A percentile compares a stretch with the other conserved stretches of the same genome.
phyloP scores from a whole-genome alignment of 176 grass and related monocot genomes.

The Oryza meyeriana region DNA sequence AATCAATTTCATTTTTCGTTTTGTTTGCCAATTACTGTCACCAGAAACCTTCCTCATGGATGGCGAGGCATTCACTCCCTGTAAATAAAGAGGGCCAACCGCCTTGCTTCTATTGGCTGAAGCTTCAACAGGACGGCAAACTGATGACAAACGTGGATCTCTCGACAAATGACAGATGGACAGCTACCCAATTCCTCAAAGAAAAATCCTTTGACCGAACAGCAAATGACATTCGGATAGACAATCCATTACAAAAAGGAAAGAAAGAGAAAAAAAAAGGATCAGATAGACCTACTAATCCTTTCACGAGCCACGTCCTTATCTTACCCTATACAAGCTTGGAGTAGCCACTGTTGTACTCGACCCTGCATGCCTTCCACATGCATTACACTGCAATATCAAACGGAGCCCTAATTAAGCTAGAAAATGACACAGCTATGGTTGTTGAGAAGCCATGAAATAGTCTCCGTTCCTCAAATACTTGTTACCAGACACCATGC shows the following conservation, averaged over 20 bases:
- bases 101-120: slow-evolving; percentile 9
- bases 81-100: slow-evolving; percentile 28
- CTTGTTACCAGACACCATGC: too few relatives aligned
- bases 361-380: not conserved
- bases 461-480: too few relatives aligned
- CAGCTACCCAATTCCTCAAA: not conserved
- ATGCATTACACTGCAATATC: not conserved
- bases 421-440: not conserved
- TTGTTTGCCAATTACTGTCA: slow-evolving; percentile 7
- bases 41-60: not conserved
- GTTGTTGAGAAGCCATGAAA: not conserved
- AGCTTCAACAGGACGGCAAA: not conserved
- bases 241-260: too few relatives aligned
- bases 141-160: not conserved
- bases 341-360: not conserved
- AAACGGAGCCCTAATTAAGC: not conserved
- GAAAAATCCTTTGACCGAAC: not conserved
- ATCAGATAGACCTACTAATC: not conserved
- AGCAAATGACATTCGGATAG: too few relatives aligned
- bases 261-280: too few relatives aligned
- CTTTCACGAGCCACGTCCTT: not conserved
- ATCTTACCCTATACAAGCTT: not conserved
- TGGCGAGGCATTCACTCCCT: not conserved
- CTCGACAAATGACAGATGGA: not conserved
- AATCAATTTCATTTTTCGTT: too few relatives aligned